Evolutionary conservation across 2,329 filamentous ascomycete genomes (phyloP).

Genomic region (Alternaria longipes): DNA sequence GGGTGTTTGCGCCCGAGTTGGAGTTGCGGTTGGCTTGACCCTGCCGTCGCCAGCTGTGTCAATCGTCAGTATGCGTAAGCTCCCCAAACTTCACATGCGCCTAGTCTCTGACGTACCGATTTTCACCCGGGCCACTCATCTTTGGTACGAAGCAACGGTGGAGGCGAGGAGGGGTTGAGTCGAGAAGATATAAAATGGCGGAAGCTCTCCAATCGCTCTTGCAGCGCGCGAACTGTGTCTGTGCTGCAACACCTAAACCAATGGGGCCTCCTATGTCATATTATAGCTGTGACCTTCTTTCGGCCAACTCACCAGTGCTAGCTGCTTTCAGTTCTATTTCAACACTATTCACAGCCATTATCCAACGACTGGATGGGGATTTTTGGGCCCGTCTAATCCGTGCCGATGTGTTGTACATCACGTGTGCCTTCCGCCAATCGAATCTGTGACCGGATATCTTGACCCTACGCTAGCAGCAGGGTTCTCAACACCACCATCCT

Average conservation of each 20-base stretch:
- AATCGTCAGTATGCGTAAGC: conserved; percentile 23
- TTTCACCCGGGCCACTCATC: conserved; percentile 53
- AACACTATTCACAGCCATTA: conserved; percentile 17
- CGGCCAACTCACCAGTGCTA: conserved; percentile 31
- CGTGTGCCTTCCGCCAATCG: conserved; percentile 19
- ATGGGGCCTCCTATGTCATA: conserved; percentile 24
- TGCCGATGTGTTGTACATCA: conserved; percentile 30
- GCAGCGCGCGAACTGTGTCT: conserved; percentile 36
- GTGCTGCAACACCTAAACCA: conserved; percentile 28
- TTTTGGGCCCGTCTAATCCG: conserved; percentile 18
- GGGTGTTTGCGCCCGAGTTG: conserved; percentile 45
- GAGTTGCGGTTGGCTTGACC: conserved; percentile 45
- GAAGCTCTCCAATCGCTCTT: conserved; percentile 30
- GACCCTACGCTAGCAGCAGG: conserved; percentile 15
- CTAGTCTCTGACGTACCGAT: conserved; percentile 38
- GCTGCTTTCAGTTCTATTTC: conserved; percentile 22
- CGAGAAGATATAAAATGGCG: conserved; percentile 43
- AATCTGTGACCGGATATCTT: conserved; percentile 5
- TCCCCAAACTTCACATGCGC: not conserved
- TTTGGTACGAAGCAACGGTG: conserved; percentile 36
- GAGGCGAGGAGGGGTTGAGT: conserved; percentile 38
- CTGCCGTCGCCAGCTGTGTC: conserved; percentile 47
- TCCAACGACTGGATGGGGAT: conserved; percentile 25
- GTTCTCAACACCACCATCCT: conserved; percentile 12
- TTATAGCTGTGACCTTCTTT: conserved; percentile 19